phyloP scores from a whole-genome alignment of 352 stramenopile genomes.

The Thraustochytrium striatum region DNA sequence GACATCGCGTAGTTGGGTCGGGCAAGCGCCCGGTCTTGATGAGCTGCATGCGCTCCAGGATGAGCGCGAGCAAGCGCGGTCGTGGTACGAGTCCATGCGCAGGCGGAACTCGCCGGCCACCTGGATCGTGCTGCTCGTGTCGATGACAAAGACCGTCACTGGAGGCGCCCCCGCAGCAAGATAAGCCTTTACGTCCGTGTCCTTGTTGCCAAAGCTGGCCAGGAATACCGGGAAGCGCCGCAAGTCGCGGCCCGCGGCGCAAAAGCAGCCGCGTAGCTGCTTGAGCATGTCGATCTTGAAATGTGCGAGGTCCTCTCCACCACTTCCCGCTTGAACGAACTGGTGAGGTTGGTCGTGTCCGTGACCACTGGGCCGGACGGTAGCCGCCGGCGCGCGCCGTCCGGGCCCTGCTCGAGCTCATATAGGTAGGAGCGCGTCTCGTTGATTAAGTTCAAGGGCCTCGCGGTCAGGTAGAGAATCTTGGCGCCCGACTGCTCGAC shows the following conservation, averaged over 20 bases:
- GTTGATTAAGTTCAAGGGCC: conserved; percentile 38
- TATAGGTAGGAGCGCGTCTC: conserved; percentile 42
- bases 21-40: conserved; percentile 15
- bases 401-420: conserved; percentile 22
- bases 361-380: conserved; percentile 26
- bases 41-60: conserved; percentile 40
- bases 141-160: conserved; percentile 38
- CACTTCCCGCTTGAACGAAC: conserved; percentile 1
- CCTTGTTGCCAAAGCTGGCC: conserved; percentile 44
- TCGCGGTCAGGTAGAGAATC: conserved; percentile 29
- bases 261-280: conserved; percentile 31
- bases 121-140: background rate
- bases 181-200: conserved; percentile 20
- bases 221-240: conserved; percentile 28
- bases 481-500: conserved; percentile 3
- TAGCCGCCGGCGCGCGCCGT: background rate
- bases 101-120: conserved; percentile 17
- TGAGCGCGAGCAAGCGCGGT: conserved; percentile 1
- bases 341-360: conserved; percentile 33
- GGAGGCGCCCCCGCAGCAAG: background rate
- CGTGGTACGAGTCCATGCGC: conserved; percentile 25
- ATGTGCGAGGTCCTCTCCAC: conserved; percentile 39
- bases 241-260: background rate
- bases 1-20: no score
- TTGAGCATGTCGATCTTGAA: conserved; percentile 35